Percentiles rank a stretch among this genome's conserved stretches.
These are phyloP conservation scores for Penicillium canariense DNA, from an alignment of 495 filamentous ascomycete species.

Conservation along the genomic window DNA sequence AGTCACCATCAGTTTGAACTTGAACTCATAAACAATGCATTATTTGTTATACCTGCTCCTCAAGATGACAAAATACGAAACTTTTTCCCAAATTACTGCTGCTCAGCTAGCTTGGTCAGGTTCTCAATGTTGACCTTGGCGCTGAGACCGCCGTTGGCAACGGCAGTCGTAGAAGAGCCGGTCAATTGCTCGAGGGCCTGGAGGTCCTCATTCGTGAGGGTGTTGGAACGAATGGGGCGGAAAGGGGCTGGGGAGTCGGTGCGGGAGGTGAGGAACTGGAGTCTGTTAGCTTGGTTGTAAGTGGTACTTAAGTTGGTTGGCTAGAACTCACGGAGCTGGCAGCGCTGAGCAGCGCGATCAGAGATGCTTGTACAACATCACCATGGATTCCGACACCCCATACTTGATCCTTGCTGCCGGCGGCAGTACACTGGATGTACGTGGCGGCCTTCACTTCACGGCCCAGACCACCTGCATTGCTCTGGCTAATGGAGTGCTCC, in stretches of 20 bases:
- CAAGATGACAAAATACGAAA: constrained; percentile 3
- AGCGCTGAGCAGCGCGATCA: constrained; percentile 85
- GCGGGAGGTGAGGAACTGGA: constrained; percentile 46
- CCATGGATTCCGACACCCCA: constrained; percentile 97
- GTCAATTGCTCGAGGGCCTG: constrained; percentile 43
- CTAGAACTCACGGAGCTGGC: constrained; percentile 74
- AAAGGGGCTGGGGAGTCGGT: constrained; percentile 48
- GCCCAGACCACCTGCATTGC: constrained; percentile 51
- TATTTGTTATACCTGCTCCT: constrained; percentile 14
- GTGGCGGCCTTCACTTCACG: constrained; percentile 84
- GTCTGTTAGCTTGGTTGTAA: constrained; percentile 12
- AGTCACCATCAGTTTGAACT: not conserved
- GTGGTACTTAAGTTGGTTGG: not conserved
- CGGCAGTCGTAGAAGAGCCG: constrained; percentile 17
- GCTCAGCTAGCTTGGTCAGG: constrained; percentile 35
- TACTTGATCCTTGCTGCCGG: constrained; percentile 63
- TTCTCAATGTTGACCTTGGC: constrained; percentile 38
- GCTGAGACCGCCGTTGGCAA: constrained; percentile 20
- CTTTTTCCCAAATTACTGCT: constrained; percentile 26
- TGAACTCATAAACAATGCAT: constrained; percentile 22
- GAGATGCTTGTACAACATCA: constrained; percentile 88
- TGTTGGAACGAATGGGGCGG: constrained; percentile 47
- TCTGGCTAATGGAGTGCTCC: constrained; percentile 73
- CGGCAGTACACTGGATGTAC: constrained; percentile 84
- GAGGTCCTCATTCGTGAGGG: constrained; percentile 44